Percentiles rank a stretch among this genome's conserved stretches.
Evolutionary conservation across 2,329 filamentous ascomycete genomes (phyloP).

Genomic region (Alternaria atra): DNA sequence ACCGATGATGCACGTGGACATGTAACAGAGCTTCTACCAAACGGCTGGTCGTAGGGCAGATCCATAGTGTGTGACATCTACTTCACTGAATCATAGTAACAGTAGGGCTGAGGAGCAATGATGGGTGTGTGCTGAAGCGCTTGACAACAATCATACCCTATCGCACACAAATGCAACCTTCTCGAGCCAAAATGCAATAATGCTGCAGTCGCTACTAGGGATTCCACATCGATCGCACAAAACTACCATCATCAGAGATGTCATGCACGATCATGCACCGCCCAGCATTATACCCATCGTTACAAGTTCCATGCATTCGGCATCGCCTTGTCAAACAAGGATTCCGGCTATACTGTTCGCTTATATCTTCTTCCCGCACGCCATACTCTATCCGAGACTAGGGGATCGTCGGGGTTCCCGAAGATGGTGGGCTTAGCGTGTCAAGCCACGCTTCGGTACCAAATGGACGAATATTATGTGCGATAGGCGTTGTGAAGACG

Average conservation of each 20-base stretch:
- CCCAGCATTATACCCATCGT: not conserved
- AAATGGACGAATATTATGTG: not conserved
- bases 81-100: not conserved
- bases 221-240: not conserved
- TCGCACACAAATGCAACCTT: not conserved
- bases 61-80: not conserved
- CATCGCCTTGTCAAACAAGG: slow-evolving; percentile 9
- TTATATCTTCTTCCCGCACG: not conserved
- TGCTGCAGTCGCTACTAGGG: not conserved
- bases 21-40: not conserved
- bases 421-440: slow-evolving; percentile 1
- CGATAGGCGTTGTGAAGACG: not conserved
- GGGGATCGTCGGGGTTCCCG: slow-evolving; percentile 5
- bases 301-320: slow-evolving; percentile 1
- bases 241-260: not conserved
- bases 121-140: not conserved
- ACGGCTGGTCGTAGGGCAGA: not conserved
- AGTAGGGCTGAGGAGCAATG: not conserved
- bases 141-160: not conserved
- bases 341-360: not conserved
- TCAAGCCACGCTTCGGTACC: slow-evolving; percentile 1
- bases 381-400: not conserved
- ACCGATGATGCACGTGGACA: slow-evolving; percentile 2
- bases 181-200: not conserved
- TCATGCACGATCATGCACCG: not conserved